Evolutionary conservation across 169 alveolate genomes (phyloP), one percentile per base, ranked within the genome.

Genomic region (Plasmodium blacklocki): DNA sequence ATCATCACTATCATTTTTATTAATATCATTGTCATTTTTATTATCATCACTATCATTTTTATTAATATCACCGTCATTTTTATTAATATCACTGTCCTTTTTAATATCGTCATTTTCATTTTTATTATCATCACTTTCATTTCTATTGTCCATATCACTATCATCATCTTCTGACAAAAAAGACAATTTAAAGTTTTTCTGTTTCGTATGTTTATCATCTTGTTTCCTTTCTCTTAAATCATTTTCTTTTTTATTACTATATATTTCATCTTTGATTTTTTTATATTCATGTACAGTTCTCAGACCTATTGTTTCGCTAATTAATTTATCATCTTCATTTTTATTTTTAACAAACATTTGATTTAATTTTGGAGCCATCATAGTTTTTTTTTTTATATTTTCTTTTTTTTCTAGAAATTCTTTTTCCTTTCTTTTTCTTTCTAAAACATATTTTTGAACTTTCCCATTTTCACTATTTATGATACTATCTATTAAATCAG

Each of bases 401-500:
- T 80, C 90, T 67, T 68, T 80, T 60, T 80, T 50, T 32, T 80
- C 90, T 68, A 80, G 29, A 68, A 80, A 80, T 68, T 80, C 90
- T 56, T 68, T 67, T 68, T 80, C 90, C 52, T 80, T 80, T 49
- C 85, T 67, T 80, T 80, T 80, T 49, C 90, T 80, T 68, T 80
- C 90, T 73, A 80, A 68, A 67, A 80, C 62, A 21, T 80, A 80
- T 64, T 80, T 80, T 68, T 80, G 90, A 80, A 80, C 90, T 80
- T 80, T 80, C 47, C 90, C 90, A 80, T 80, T 80, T 80, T 80
- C 90, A 26, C 90, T 80, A 63, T 80, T 80, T 32, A 80, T 80
- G 26, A 80, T 70, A 45, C 90, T 80, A 32, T 80, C 90, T 43
- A 80, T 80, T 80, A 80, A 73, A 72, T 80, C 90, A 15, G 90